Evolutionary conservation across 495 filamentous ascomycete species (phyloP), one percentile per base, ranked within the genome.

Genomic region (Pyrenopolyporus hunteri): DNA sequence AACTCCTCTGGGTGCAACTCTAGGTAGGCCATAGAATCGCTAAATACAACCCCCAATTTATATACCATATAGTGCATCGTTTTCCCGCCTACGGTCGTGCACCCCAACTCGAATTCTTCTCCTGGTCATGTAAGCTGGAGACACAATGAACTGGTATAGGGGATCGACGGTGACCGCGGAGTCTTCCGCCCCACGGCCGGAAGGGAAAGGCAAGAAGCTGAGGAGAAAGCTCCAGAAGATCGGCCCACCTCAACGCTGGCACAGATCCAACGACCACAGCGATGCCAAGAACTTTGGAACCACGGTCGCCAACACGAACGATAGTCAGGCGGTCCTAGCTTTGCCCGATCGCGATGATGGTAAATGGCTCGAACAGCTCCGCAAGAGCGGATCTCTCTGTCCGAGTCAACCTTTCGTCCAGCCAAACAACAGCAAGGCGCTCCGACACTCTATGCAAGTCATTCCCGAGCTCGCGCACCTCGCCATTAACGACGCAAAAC

Each of bases 141-240:
- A 64, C 42, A 67, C 57, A 59, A 76, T 78, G 74, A 71, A 75
- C 39, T 69, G 65, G 58, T 61, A 58, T n/a, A 72, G 68, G 29
- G 57, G 50, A 19, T 43, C 58, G 59, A 56, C 63, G 56, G 66
- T 65, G 63, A 67, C 53, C 44, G 53, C 62, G 4, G 63, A 64
- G 17, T 52, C 59, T 4, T 42, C 53, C 5, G 33, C 57, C 33
- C 57, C 50, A 44, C 70, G 67, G 63, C 36, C 66, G 16, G 66
- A 59, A 37, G 66, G 61, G 17, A 25, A 55, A 35, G 61, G 56
- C 14, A 72, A 68, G 37, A 77, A 67, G 31, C 69, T 74, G 49
- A 75, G 75, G 49, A 71, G 63, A 52, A 79, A 75, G 58, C 71
- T 78, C 36, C 76, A 77, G 51, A 80, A 79, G 45, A 61, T 59